Base-by-base conservation (phyloP, 192 early-diverging fungal genomes). In the Coemansia reversa region DNA sequence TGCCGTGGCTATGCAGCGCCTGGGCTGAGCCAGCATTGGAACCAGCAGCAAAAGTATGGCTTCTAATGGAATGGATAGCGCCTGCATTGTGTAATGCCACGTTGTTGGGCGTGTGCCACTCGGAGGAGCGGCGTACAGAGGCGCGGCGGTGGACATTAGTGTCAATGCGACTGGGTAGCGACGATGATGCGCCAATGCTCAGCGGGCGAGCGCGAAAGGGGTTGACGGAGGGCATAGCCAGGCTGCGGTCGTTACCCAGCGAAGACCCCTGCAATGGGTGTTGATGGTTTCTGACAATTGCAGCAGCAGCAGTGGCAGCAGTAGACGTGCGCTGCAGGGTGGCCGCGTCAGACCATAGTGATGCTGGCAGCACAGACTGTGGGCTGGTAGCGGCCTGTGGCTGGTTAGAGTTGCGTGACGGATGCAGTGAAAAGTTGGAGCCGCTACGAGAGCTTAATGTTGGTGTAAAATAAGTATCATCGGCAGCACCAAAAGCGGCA, bases 371-470 rank as follows among this genome's bases (percentile, higher is more conserved):
- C 30, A 28, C 28, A 30, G 54, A 29, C 7, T 30, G 58, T 11
- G 58, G 39, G 24, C 42, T 49, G 58, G 42, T 23, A 5, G 14
- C 45, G 14, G 45, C 0, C 24, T 4, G 42, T 22, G 51, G 29
- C 35, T 54, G 67, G 20, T 18, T 30, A 48, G 18, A 19, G 64
- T 72, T 63, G 24, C 20, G 57, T 16, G 39, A 45, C 39, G 39
- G 39, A 16, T 49, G 50, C 30, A 30, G 18, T 11, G 70, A 72
- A 52, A 77, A 68, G 29, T 64, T 62, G 5, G 69, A 72, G 16
- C 70, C 66, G 52, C 70, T 72, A n/a, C 70, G 76, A 18, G 76
- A 73, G 63, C 76, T 73, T 24, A 78, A 70, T 14, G 76, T 78
- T 2, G 76, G 76, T 23, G 76, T 69, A 42, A 78, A 78, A 33